Conservation (phyloP, 192 early-diverging fungal species). For the Podochytrium sp. region DNA sequence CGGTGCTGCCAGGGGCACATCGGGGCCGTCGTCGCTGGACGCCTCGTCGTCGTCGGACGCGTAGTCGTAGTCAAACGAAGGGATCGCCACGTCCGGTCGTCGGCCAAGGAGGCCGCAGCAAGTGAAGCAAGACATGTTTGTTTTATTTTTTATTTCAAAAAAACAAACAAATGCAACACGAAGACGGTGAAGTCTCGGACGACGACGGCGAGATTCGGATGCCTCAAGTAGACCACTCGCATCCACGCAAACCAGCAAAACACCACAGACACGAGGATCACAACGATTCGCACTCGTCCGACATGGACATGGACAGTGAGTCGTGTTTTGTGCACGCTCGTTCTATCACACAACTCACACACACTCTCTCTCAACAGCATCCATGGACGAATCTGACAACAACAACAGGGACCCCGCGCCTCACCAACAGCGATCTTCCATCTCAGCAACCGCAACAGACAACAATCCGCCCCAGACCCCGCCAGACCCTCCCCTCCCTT, state of each 20-base stretch:
- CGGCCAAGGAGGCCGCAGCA: neutral
- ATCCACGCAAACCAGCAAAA: too few relatives aligned
- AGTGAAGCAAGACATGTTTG: neutral
- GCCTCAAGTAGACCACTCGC: too few relatives aligned
- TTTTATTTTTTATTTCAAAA: neutral
- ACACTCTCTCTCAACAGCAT: too few relatives aligned
- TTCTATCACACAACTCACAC: neutral
- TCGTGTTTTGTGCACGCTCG: neutral
- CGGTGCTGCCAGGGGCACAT: neutral
- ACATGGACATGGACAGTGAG: neutral
- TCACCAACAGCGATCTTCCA: too few relatives aligned
- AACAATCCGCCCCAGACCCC: neutral
- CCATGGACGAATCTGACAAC: neutral
- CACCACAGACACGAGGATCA: too few relatives aligned
- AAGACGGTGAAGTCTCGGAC: neutral
- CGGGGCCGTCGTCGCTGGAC: neutral
- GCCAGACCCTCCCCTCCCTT: neutral
- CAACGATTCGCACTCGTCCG: too few relatives aligned
- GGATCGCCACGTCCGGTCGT: neutral
- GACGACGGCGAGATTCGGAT: neutral
- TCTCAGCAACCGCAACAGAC: too few relatives aligned
- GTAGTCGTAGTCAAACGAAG: slow-evolving; percentile 24
- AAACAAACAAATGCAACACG: neutral
- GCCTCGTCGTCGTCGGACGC: neutral
- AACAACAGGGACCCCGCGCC: too few relatives aligned